A percentile compares a stretch with the other conserved stretches of the same genome.
Conservation (phyloP, 202 grass and related monocot species). For the Digitaria exilis region DNA sequence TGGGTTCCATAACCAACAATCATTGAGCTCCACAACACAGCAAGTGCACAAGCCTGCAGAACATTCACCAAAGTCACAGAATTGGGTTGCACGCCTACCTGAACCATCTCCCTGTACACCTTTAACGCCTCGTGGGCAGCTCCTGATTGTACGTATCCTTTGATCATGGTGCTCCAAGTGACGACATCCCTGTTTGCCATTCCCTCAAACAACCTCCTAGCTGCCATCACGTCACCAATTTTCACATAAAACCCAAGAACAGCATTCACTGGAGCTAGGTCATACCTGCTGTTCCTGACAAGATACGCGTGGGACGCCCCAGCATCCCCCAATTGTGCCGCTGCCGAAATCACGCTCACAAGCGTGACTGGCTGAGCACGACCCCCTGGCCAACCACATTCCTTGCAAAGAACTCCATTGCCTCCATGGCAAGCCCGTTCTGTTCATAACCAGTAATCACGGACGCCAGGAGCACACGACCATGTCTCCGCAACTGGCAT, state of each 20-base stretch:
- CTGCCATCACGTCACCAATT: conserved; percentile 25
- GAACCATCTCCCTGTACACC: conserved; percentile 58
- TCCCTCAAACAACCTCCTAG: conserved; percentile 49
- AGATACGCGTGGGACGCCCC: conserved; percentile 62
- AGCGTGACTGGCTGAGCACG: conserved; percentile 51
- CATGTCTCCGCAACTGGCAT: conserved; percentile 62
- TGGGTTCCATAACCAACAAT: conserved; percentile 72
- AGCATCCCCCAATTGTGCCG: conserved; percentile 44
- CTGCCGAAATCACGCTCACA: conserved; percentile 64
- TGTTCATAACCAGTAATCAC: conserved; percentile 64
- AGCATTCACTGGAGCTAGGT: conserved; percentile 55
- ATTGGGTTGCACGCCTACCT: conserved; percentile 48
- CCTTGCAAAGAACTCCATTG: conserved; percentile 64
- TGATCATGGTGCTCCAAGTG: conserved; percentile 68
- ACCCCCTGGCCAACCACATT: conserved; percentile 38
- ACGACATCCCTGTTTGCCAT: conserved; percentile 54
- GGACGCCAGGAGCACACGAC: conserved; percentile 54
- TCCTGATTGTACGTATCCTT: conserved; percentile 57
- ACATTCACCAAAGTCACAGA: conserved; percentile 54
- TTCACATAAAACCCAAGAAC: conserved; percentile 62
- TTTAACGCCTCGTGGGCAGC: conserved; percentile 31
- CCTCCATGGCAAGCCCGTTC: conserved; percentile 55
- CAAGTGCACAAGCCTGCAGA: conserved; percentile 57
- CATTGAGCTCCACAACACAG: conserved; percentile 73
- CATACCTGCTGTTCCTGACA: conserved; percentile 43